Evolutionary conservation across 805 yeast species (phyloP).

Genomic region (Candida chilensis): DNA sequence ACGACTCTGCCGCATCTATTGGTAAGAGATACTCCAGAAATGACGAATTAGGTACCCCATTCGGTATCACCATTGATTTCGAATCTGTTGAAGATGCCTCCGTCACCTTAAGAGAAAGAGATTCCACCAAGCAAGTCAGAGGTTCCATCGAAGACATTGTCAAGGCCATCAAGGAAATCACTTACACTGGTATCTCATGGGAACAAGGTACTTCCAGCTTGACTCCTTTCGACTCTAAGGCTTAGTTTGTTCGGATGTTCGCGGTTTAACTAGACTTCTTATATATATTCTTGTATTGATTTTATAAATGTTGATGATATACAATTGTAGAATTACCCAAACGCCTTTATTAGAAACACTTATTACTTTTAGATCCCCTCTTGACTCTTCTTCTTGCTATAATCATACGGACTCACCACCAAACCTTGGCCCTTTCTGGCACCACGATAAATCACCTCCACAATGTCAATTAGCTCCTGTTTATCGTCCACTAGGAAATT

Average conservation of each 20-base stretch:
- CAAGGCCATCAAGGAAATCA: conserved; percentile 65
- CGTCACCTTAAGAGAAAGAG: conserved; percentile 95
- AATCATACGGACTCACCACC: conserved; percentile 76
- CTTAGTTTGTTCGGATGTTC: no score
- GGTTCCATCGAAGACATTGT: conserved; percentile 69
- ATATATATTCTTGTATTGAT: no score
- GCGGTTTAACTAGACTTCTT: no score
- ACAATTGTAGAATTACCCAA: no score
- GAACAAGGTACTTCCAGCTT: conserved; percentile 71
- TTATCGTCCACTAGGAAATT: conserved; percentile 67
- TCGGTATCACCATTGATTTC: conserved; percentile 95
- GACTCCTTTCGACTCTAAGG: conserved; percentile 65
- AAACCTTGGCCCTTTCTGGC: conserved; percentile 90
- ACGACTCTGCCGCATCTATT: conserved; percentile 94
- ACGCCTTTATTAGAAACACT: no score
- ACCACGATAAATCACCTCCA: conserved; percentile 85
- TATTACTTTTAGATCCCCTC: no score
- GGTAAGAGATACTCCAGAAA: conserved; percentile 98
- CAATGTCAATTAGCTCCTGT: conserved; percentile 85
- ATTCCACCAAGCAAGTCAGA: conserved; percentile 92
- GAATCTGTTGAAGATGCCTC: conserved; percentile 83
- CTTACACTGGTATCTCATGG: conserved; percentile 75
- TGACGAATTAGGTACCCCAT: conserved; percentile 98
- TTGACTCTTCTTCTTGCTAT: conserved; percentile 29
- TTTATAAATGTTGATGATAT: no score